Conservation (phyloP, 768 basidiomycete genomes). For the Lactarius quietus region DNA sequence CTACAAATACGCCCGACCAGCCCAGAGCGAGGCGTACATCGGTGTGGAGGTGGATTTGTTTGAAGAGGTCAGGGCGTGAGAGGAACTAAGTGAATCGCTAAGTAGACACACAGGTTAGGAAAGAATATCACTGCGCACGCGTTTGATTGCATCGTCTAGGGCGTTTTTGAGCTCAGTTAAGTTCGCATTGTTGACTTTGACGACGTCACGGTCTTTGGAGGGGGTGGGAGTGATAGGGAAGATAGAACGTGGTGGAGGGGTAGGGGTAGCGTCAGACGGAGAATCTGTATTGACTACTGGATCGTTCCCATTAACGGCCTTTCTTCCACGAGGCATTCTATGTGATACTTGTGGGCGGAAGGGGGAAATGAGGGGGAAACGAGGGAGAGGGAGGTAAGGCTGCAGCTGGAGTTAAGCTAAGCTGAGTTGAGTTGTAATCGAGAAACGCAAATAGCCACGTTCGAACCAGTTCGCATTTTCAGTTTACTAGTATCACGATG, state of each 20-base stretch:
- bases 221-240: conserved; percentile 28
- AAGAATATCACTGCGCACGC: conserved; percentile 43
- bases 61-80: conserved; percentile 76
- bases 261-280: conserved; percentile 16
- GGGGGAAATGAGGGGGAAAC: not conserved
- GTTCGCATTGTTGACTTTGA: conserved; percentile 52
- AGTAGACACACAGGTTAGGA: too few relatives aligned
- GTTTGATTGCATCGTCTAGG: conserved; percentile 84
- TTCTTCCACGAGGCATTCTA: conserved; percentile 26
- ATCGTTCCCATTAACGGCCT: conserved; percentile 20
- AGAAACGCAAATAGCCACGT: not conserved
- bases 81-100: conserved; percentile 75
- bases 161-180: conserved; percentile 50
- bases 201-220: conserved; percentile 34
- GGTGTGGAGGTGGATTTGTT: conserved; percentile 81
- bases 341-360: not conserved
- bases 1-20: conserved; percentile 81
- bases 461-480: conserved; percentile 21
- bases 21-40: conserved; percentile 86
- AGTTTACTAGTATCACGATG: not conserved
- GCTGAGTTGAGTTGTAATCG: not conserved
- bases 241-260: conserved; percentile 16
- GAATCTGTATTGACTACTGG: conserved; percentile 5
- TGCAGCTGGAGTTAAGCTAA: not conserved
- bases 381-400: conserved; percentile 3